phyloP scores from a whole-genome alignment of 208 protist species.

The Trypanosoma lewisi region DNA sequence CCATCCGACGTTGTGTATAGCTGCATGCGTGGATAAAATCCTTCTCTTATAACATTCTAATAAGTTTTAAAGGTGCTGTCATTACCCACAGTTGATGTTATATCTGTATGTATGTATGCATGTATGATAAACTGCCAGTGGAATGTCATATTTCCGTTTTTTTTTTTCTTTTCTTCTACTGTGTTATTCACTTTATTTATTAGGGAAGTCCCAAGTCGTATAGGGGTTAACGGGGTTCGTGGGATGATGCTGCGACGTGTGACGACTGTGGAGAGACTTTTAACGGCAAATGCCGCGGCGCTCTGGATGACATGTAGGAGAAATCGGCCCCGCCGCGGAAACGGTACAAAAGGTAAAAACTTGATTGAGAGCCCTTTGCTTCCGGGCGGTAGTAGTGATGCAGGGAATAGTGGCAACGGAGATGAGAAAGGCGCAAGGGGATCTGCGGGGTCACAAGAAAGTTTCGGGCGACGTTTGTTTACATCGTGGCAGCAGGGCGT shows the following conservation, averaged over 20 bases:
- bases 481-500: conserved; percentile 87
- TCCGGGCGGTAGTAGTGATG: background rate
- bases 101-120: conserved; percentile 2
- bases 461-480: conserved; percentile 45
- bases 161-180: background rate
- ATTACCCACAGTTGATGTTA: no score
- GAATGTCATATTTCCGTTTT: background rate
- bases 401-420: background rate
- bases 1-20: no score
- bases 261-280: background rate
- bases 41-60: no score
- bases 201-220: background rate
- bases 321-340: background rate
- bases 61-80: no score
- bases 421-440: background rate
- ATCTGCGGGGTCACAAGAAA: conserved; percentile 7
- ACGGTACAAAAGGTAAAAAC: background rate
- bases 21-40: no score
- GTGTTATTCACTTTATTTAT: background rate
- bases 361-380: background rate
- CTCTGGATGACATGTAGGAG: background rate
- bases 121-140: no score
- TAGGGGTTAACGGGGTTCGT: background rate
- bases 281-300: background rate
- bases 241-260: conserved; percentile 7